Evolutionary conservation across 768 basidiomycete genomes (phyloP).

Genomic region (Tubosaeta sp.): DNA sequence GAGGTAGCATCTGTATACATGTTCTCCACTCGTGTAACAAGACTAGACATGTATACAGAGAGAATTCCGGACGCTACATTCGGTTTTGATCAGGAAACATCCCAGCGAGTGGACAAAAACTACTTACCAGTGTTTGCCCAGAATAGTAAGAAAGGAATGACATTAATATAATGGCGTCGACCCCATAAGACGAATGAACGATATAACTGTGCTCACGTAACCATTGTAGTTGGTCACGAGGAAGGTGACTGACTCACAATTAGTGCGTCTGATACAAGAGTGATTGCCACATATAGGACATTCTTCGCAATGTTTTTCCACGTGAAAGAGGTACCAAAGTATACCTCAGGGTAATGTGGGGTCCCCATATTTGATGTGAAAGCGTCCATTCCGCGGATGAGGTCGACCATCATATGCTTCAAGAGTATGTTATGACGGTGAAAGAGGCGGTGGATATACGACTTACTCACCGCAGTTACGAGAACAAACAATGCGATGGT

Average conservation of each 20-base stretch:
- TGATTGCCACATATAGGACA: not conserved
- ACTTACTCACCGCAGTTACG: not conserved
- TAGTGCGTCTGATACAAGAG: not conserved
- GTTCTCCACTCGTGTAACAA: not conserved
- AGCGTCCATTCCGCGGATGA: not conserved
- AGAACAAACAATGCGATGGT: not conserved
- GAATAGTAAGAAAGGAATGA: not conserved
- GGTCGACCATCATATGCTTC: not conserved
- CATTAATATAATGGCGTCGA: not conserved
- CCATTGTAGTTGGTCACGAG: not conserved
- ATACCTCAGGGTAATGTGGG: not conserved
- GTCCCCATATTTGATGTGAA: not conserved
- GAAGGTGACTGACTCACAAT: not conserved
- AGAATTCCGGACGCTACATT: not conserved
- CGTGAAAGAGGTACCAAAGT: not conserved
- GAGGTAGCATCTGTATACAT: not conserved
- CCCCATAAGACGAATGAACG: slow-evolving; percentile 1
- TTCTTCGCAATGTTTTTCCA: not conserved
- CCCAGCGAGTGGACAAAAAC: not conserved
- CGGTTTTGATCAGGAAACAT: too few species aligned
- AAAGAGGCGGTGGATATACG: not conserved
- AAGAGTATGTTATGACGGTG: not conserved
- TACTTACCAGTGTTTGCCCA: not conserved
- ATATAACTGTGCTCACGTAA: not conserved
- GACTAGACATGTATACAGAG: not conserved